Base-by-base conservation (phyloP, 2,329 filamentous ascomycete genomes). In the Penicillium griseofulvum region DNA sequence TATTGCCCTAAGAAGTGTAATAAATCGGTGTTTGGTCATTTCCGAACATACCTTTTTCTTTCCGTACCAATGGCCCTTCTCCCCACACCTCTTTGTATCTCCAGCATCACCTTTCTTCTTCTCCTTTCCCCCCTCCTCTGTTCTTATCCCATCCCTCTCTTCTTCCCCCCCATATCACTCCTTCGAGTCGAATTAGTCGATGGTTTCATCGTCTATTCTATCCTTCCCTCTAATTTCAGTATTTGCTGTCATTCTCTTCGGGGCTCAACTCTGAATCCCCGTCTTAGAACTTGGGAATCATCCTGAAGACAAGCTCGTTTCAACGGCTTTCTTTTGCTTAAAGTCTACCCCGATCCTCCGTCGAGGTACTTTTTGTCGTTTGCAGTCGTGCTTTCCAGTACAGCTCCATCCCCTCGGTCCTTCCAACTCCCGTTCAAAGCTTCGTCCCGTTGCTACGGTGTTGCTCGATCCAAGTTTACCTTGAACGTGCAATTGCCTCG, bases 151-250 rank as follows among this genome's bases (percentile, higher is more conserved):
- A 52, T 54, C 56, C 53, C 60, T 65, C 63, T 65, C 60, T 68
- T 68, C 66, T 65, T 69, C 68, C 68, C 66, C 71, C 64, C 70
- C 67, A 56, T 71, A 75, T 71, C 68, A 69, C 76, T 80, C 76
- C 75, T 76, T 78, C 71, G 64, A 47, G 52, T 59, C 41, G 64
- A 64, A 61, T 62, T 55, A 62, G 64, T 73, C 70, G 69, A 68
- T 72, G 63, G 56, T 61, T 63, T 68, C 63, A 66, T 66, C 65
- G 62, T 61, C 55, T 58, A 46, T 63, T 65, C 63, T 59, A 65
- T 70, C 65, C 60, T 64, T 67, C 63, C 46, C 54, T 68, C 61
- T 43, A 37, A 49, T 49, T 56, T 51, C 54, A 62, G 54, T 54
- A 47, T 49, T 57, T 43, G 58, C 61, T 66, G 62, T 65, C 64